Conservation (phyloP, 306 rosid genomes). For the Pueraria montana region DNA sequence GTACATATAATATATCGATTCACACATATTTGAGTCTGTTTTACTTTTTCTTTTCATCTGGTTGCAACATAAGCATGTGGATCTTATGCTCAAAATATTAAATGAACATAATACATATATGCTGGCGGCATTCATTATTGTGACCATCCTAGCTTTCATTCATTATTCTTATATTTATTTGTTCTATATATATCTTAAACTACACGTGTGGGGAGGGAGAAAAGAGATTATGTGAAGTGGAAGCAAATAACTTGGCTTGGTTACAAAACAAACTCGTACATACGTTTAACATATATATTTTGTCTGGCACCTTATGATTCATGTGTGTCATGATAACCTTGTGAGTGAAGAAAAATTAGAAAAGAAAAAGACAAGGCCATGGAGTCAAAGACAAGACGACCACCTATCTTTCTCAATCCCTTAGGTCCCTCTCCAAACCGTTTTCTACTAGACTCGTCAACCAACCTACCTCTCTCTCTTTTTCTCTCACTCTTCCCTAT, state of each 20-base stretch:
- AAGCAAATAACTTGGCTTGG: slow-evolving; percentile 85
- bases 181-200: slow-evolving; percentile 56
- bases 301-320: slow-evolving; percentile 42
- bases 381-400: slow-evolving; percentile 94
- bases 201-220: slow-evolving; percentile 64
- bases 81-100: slow-evolving; percentile 50
- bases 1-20: background rate
- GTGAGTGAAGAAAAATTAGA: slow-evolving; percentile 71
- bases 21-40: slow-evolving; percentile 39
- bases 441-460: slow-evolving; percentile 96
- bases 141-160: slow-evolving; percentile 25
- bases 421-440: slow-evolving; percentile 94
- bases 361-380: slow-evolving; percentile 53
- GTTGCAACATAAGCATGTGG: slow-evolving; percentile 50
- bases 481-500: slow-evolving; percentile 70
- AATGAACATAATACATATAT: background rate
- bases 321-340: slow-evolving; percentile 63
- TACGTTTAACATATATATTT: slow-evolving; percentile 10
- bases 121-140: slow-evolving; percentile 39
- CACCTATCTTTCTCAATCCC: slow-evolving; percentile 49
- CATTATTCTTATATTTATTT: slow-evolving; percentile 39
- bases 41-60: slow-evolving; percentile 29
- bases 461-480: slow-evolving; percentile 58
- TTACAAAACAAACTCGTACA: slow-evolving; percentile 61
- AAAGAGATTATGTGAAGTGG: slow-evolving; percentile 83